These are phyloP conservation scores for Diaporthe eres DNA, from an alignment of 2,329 filamentous ascomycete genomes.

Conservation along the genomic window DNA sequence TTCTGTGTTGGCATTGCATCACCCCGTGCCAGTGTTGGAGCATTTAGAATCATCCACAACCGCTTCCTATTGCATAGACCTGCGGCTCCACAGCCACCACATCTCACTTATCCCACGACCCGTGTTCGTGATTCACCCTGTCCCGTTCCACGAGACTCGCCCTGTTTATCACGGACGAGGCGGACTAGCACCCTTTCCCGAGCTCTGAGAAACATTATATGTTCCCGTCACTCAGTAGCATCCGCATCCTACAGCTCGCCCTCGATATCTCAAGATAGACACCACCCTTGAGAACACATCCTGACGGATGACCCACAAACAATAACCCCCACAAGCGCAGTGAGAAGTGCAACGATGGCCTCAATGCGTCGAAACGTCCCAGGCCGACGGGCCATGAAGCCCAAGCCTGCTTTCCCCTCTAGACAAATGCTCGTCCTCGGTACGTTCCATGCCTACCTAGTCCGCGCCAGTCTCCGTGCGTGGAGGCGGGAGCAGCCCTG, in stretches of 20 bases:
- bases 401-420: constrained; percentile 55
- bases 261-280: constrained; percentile 19
- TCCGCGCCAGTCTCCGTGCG: neutral
- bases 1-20: constrained; percentile 43
- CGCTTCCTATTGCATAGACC: constrained; percentile 38
- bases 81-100: constrained; percentile 41
- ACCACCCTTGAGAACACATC: constrained; percentile 15
- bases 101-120: constrained; percentile 27
- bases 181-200: constrained; percentile 34
- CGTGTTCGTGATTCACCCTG: constrained; percentile 38
- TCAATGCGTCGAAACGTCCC: constrained; percentile 39
- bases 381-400: constrained; percentile 43
- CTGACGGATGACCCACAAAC: constrained; percentile 35
- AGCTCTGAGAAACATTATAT: constrained; percentile 40
- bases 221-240: constrained; percentile 32
- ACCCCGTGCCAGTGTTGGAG: constrained; percentile 41
- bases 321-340: constrained; percentile 32
- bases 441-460: constrained; percentile 49
- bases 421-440: constrained; percentile 68
- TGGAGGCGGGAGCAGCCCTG: neutral
- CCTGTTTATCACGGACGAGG: constrained; percentile 39
- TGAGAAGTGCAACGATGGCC: constrained; percentile 25
- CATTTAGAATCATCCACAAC: constrained; percentile 37
- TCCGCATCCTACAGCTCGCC: neutral
- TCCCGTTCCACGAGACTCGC: constrained; percentile 41